Evolutionary conservation across 129 eudicot species (phyloP), one percentile per base, ranked within the genome.

Genomic region (Centella asiatica): DNA sequence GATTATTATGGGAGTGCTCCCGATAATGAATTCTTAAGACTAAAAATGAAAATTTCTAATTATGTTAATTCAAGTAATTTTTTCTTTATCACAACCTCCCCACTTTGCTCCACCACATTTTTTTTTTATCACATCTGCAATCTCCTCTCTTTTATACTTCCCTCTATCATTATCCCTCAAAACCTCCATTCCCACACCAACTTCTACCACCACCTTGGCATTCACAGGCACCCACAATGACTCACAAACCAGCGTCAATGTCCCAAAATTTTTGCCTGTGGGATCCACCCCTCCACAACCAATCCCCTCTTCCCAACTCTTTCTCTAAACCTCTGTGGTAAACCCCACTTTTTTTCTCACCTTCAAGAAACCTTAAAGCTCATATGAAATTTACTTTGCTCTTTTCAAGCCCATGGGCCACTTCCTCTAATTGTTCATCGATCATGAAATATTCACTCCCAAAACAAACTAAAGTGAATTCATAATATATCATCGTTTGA

Each of bases 161-260:
- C 60, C 39, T n/a, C n/a, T n/a, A 14, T 54, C 33, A 4, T 34
- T 6, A 31, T 29, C 15, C 28, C 5, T 54, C 31, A 9, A 2
- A 15, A 54, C 29, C 2, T 28, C 37, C 60, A 28, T 6, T 7
- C 60, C 60, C 31, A 54, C 60, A 7, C 60, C 60, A 54, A 54
- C 32, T 12, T 54, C 39, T 37, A 15, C 39, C 18, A 54, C 37
- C 39, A n/a, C n/a, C n/a, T 54, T 54, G 6, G 39, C 60, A 54
- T 54, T 54, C 8, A 11, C 17, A 6, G 39, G 60, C 39, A 54
- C 32, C 60, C 60, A 54, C 60, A 54, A 54, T 54, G 60, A 27
- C 60, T 54, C 36, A 54, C 18, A 11, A 29, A 28, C 2, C 37
- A 36, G 24, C 60, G 27, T 54, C 37, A 28, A 28, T 54, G 60